Conservation (phyloP, 1,139 yeast genomes). For the Geotrichum klebahnii region DNA sequence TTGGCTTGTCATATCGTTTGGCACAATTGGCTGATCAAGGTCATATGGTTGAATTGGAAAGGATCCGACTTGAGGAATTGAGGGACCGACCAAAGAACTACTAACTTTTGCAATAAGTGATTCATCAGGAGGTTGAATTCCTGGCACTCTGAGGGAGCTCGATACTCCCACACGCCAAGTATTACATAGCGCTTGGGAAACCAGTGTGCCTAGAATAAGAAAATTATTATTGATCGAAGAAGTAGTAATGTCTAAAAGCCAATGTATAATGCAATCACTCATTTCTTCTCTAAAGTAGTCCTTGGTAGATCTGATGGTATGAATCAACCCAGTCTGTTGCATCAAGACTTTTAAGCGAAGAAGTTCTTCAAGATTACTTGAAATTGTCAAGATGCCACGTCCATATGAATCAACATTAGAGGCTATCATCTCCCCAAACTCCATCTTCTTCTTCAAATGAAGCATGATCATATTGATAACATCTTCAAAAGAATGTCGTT, state of each 20-base stretch:
- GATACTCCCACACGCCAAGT: slow-evolving; percentile 48
- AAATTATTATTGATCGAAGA: slow-evolving; percentile 53
- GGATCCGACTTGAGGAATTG: slow-evolving; percentile 18
- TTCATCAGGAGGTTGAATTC: neutral
- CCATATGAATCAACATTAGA: slow-evolving; percentile 61
- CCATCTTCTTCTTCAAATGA: slow-evolving; percentile 59
- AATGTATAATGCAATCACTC: slow-evolving; percentile 63
- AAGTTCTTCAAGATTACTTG: slow-evolving; percentile 50
- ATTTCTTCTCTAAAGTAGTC: slow-evolving; percentile 77
- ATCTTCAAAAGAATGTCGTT: slow-evolving; percentile 66
- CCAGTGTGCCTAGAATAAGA: slow-evolving; percentile 46
- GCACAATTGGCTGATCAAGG: neutral
- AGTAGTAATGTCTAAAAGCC: slow-evolving; percentile 60
- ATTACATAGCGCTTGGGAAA: slow-evolving; percentile 51
- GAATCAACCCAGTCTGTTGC: slow-evolving; percentile 59
- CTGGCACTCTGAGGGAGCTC: neutral
- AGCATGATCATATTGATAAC: slow-evolving; percentile 61
- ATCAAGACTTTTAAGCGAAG: slow-evolving; percentile 53
- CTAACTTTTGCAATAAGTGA: slow-evolving; percentile 9
- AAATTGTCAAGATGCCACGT: slow-evolving; percentile 60
- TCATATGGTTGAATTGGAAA: slow-evolving; percentile 3
- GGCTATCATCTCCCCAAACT: slow-evolving; percentile 71
- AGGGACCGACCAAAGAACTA: slow-evolving; percentile 35
- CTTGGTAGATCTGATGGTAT: slow-evolving; percentile 61
- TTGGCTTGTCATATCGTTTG: slow-evolving; percentile 42